A percentile compares a stretch with the other conserved stretches of the same genome.
These are phyloP conservation scores for Diversispora eburnea DNA, from an alignment of 192 early-diverging fungal species.

Conservation along the genomic window DNA sequence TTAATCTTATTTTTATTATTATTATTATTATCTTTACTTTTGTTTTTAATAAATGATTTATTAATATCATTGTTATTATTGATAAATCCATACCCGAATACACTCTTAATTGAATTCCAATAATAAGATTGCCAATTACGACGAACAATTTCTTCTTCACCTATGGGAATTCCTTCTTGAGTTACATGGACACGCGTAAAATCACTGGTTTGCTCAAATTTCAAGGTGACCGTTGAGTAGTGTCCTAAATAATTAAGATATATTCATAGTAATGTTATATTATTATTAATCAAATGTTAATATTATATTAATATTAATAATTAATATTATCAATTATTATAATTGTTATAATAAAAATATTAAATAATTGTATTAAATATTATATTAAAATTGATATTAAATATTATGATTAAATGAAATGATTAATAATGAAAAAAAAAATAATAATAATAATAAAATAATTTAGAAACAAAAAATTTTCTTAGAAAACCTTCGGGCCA, in stretches of 20 bases:
- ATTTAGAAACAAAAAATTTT: no score
- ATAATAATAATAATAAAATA: no score
- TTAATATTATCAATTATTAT: no score
- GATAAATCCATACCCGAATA: constrained; percentile 73
- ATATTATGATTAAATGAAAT: not conserved
- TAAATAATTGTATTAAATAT: not conserved
- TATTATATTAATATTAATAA: no score
- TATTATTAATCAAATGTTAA: not conserved
- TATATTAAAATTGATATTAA: not conserved
- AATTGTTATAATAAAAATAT: not conserved
- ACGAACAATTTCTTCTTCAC: constrained; percentile 80
- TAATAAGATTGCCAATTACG: constrained; percentile 91
- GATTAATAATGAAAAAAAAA: no score
- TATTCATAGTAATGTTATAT: not conserved
- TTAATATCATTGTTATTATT: no score
- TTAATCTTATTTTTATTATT: no score
- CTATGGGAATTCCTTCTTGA: constrained; percentile 83
- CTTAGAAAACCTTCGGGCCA: constrained; percentile 67
- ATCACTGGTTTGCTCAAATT: constrained; percentile 66
- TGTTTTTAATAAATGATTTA: no score
- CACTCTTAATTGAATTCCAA: constrained; percentile 87
- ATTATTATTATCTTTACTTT: no score
- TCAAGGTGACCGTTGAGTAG: constrained; percentile 76
- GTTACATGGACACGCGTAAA: constrained; percentile 64
- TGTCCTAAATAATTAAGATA: constrained; percentile 49